phyloP scores from a whole-genome alignment of 352 stramenopile species.

The Phytopythium chamaehyphon region DNA sequence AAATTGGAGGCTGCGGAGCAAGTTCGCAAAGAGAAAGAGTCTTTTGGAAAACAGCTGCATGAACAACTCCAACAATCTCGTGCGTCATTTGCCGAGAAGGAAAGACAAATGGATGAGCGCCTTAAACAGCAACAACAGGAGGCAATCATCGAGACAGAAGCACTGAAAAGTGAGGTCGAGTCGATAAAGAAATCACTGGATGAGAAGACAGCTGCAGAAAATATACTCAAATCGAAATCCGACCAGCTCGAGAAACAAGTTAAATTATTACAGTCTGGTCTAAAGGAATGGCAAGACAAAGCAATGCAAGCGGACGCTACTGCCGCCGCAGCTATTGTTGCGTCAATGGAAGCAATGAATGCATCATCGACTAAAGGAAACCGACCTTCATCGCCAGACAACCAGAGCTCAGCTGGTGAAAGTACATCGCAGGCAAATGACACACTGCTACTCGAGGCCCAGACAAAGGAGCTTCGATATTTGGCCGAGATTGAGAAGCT shows the following conservation, averaged over 20 bases:
- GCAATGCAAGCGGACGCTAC: constrained; percentile 23
- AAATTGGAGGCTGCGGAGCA: constrained; percentile 63
- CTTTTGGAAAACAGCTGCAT: constrained; percentile 46
- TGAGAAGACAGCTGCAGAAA: constrained; percentile 23
- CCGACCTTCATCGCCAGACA: background rate
- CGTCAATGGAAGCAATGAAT: background rate
- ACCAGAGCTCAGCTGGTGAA: constrained; percentile 10
- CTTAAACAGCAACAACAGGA: constrained; percentile 35
- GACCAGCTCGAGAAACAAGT: constrained; percentile 31
- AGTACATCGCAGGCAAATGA: constrained; percentile 33
- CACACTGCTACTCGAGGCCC: constrained; percentile 54
- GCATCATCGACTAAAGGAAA: background rate
- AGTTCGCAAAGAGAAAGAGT: constrained; percentile 60
- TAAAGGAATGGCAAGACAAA: constrained; percentile 7
- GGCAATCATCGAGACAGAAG: constrained; percentile 21
- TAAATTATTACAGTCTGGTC: constrained; percentile 23
- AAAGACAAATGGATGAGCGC: constrained; percentile 31
- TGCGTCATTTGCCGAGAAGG: constrained; percentile 39
- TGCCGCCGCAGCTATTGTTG: background rate
- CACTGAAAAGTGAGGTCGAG: constrained; percentile 38
- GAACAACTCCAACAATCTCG: constrained; percentile 49
- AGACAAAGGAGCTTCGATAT: constrained; percentile 69
- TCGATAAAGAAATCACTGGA: constrained; percentile 38
- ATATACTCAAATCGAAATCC: constrained; percentile 23
- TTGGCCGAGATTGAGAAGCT: constrained; percentile 69